phyloP scores from a whole-genome alignment of 2,329 filamentous ascomycete species.

The Neopestalotiopsis rosae region DNA sequence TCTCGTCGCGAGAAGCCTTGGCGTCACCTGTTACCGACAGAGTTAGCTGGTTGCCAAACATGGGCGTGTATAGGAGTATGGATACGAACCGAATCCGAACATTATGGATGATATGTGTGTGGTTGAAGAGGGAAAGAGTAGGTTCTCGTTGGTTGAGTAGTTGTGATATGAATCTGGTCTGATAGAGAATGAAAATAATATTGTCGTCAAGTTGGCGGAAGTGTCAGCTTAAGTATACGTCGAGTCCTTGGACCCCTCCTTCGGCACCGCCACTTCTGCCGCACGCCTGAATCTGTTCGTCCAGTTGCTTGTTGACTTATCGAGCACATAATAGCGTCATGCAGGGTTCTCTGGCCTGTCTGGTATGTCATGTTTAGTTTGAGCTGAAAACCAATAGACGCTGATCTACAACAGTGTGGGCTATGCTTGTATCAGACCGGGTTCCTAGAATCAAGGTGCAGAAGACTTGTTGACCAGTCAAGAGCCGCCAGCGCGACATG shows the following conservation, averaged over 20 bases:
- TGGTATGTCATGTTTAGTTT: neutral
- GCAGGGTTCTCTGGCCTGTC: neutral
- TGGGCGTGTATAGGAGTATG: neutral
- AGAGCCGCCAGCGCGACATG: neutral
- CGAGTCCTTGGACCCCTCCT: neutral
- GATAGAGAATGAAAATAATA: neutral
- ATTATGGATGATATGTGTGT: constrained; percentile 4
- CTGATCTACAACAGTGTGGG: constrained; percentile 8
- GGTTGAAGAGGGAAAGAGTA: neutral
- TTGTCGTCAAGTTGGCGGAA: neutral
- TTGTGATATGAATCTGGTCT: neutral
- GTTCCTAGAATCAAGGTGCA: neutral
- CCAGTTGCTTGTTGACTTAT: neutral
- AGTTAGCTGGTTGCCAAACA: neutral
- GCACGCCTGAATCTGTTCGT: neutral
- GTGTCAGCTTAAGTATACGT: constrained; percentile 5
- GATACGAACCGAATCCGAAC: constrained; percentile 15
- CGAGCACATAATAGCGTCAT: constrained; percentile 7
- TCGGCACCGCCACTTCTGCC: neutral
- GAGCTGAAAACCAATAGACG: constrained; percentile 12
- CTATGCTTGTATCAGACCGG: constrained; percentile 10
- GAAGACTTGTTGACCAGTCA: constrained; percentile 1
- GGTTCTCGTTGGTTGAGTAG: neutral
- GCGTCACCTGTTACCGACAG: constrained; percentile 41
- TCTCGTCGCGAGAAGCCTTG: constrained; percentile 48